Evolutionary conservation across 78 protist genomes (phyloP), one percentile per base, ranked within the genome.

Genomic region (Planoprotostelium fungivorum): DNA sequence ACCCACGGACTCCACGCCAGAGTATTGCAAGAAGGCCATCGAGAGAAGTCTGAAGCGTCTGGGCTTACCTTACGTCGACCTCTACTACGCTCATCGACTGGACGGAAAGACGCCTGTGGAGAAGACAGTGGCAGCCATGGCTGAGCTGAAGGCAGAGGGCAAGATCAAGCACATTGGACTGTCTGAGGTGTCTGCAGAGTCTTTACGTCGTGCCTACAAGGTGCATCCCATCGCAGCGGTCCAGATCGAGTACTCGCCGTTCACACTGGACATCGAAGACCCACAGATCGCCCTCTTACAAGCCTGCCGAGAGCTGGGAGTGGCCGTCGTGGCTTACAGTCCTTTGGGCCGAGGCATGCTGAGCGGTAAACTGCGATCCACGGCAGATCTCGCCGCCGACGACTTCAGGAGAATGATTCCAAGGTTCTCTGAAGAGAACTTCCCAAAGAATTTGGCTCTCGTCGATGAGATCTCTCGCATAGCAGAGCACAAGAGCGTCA

Each of bases 291-390:
- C 73, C 84, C 38, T 89, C 36, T 34, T 89, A 34, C 29, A 1
- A 25, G 73, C 91, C 35, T 84, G 87, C 83, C 0, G 31, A 1
- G 91, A 89, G 83, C 88, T 89, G 36, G 91, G 88, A 31, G 88
- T 89, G 37, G 10, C 91, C 1, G 25, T 89, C 63, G 88, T 89
- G 34, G 73, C 89, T 0, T 89, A 89, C 88, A 63, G 86, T 0
- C 91, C 91, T 29, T 34, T 89, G 35, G 91, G 91, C 38, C 38
- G 91, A n/a, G 91, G 91, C 88, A 37, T 89, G 84, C 88, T 89
- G 36, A 84, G 85, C 37, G 91, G 91, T 0, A 9, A 10, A 63
- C n/a, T 29, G 37, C 0, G 25, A 35, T 83, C 88, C 0, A 5
- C 89, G 0, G 88, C 0, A 31, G 88, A 84, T 34, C 83, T 89